A percentile compares a stretch with the other conserved stretches of the same genome.
Conservation (phyloP, 164 flowering plant species). For the Tinospora cordifolia region DNA sequence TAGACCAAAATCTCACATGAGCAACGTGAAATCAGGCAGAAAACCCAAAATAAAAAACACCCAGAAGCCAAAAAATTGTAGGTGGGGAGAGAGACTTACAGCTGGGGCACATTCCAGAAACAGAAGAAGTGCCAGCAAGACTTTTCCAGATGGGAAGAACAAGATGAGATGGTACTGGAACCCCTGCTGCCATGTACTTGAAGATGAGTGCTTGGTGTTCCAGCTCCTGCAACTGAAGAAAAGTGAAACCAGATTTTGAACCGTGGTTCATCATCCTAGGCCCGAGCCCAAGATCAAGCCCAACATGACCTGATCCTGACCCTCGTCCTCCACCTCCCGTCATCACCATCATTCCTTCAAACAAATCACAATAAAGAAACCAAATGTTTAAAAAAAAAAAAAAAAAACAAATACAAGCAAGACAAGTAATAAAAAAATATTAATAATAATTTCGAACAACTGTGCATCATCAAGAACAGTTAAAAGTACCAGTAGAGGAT, state of each 20-base stretch:
- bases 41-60: background rate
- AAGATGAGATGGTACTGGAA: constrained; percentile 45
- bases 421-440: no score
- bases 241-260: constrained; percentile 32
- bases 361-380: background rate
- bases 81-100: constrained; percentile 17
- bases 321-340: constrained; percentile 3
- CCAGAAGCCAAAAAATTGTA: background rate
- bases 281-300: constrained; percentile 32
- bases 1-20: background rate
- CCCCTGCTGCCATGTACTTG: constrained; percentile 41
- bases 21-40: no score
- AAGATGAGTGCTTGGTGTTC: constrained; percentile 44
- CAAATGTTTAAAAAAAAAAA: background rate
- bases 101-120: constrained; percentile 21
- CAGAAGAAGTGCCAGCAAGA: constrained; percentile 24
- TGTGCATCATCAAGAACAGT: background rate
- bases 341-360: constrained; percentile 19
- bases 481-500: constrained; percentile 15
- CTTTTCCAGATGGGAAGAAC: constrained; percentile 51
- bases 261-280: background rate
- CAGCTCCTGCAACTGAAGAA: constrained; percentile 46
- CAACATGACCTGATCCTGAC: constrained; percentile 16
- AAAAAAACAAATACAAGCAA: background rate
- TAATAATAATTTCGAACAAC: background rate